Percentiles rank a stretch among this genome's conserved stretches.
These are phyloP conservation scores for Schizosaccharomyces versatilis DNA, from an alignment of 1,139 yeast species.

Conservation along the genomic window DNA sequence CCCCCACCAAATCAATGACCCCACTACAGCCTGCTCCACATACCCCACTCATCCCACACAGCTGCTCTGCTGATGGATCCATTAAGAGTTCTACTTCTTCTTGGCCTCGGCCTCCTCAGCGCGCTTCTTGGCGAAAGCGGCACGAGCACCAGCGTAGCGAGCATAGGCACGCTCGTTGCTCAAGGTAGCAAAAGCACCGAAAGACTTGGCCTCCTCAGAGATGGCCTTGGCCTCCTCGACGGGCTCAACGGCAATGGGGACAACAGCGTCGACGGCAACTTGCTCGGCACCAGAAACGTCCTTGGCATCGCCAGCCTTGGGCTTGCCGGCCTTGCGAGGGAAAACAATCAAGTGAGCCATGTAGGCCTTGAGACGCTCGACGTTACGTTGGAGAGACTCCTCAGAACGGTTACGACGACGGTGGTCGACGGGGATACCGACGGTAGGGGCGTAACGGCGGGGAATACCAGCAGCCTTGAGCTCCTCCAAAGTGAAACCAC, in stretches of 20 bases:
- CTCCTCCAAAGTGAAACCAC: conserved; percentile 97
- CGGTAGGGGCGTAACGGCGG: conserved; percentile 89
- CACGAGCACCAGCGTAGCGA: conserved; percentile 87
- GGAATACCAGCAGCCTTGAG: conserved; percentile 91
- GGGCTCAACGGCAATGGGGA: conserved; percentile 77
- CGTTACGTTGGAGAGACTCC: conserved; percentile 87
- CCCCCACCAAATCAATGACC: no score
- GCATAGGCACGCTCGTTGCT: conserved; percentile 87
- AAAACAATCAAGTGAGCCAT: conserved; percentile 83
- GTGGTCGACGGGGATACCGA: conserved; percentile 98
- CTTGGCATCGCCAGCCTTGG: conserved; percentile 28
- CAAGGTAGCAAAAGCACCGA: conserved; percentile 72
- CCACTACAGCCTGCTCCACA: neutral
- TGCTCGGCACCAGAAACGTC: conserved; percentile 53
- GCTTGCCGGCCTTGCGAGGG: conserved; percentile 63
- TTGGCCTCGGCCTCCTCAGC: conserved; percentile 13
- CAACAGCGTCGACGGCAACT: conserved; percentile 38
- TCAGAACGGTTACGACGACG: conserved; percentile 97
- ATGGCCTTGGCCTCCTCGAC: conserved; percentile 80
- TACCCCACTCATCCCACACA: neutral
- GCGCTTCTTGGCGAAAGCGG: conserved; percentile 51
- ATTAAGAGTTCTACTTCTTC: conserved; percentile 11
- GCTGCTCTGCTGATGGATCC: no score
- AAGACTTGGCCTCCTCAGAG: conserved; percentile 50
- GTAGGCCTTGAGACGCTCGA: conserved; percentile 91